Evolutionary conservation across 306 rosid genomes (phyloP).

Genomic region (Ormosia semicastrata): DNA sequence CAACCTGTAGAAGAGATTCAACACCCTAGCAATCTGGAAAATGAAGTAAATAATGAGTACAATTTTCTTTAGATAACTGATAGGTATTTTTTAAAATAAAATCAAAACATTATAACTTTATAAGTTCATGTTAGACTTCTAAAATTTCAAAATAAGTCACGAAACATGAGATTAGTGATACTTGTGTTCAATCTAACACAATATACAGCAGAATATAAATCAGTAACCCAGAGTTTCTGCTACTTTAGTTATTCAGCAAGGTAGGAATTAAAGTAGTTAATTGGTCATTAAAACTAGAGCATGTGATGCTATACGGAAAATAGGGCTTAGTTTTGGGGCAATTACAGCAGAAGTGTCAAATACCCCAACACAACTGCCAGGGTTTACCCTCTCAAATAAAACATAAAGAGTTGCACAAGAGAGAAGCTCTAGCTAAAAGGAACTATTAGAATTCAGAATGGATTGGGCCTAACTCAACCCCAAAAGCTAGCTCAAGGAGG

Average conservation of each 20-base stretch:
- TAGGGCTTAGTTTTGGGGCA: neutral
- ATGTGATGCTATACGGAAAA: neutral
- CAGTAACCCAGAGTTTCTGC: neutral
- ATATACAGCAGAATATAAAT: neutral
- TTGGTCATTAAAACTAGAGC: neutral
- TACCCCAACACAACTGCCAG: neutral
- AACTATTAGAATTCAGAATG: neutral
- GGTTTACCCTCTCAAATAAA: neutral
- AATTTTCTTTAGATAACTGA: constrained; percentile 16
- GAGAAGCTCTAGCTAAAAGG: neutral
- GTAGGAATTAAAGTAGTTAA: neutral
- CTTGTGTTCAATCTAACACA: neutral
- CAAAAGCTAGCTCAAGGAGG: no score
- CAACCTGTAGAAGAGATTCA: constrained; percentile 90
- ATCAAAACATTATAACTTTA: neutral
- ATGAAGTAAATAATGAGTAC: constrained; percentile 26
- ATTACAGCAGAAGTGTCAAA: neutral
- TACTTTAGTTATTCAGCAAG: neutral
- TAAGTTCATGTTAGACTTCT: neutral
- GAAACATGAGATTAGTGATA: neutral
- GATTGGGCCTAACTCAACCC: neutral
- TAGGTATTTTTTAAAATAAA: constrained; percentile 6
- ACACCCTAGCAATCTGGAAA: constrained; percentile 86
- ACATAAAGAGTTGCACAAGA: neutral
- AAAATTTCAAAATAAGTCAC: constrained; percentile 23